Evolutionary conservation across 1,139 yeast species (phyloP), one percentile per base, ranked within the genome.

Genomic region (Candida tetrigidarum): DNA sequence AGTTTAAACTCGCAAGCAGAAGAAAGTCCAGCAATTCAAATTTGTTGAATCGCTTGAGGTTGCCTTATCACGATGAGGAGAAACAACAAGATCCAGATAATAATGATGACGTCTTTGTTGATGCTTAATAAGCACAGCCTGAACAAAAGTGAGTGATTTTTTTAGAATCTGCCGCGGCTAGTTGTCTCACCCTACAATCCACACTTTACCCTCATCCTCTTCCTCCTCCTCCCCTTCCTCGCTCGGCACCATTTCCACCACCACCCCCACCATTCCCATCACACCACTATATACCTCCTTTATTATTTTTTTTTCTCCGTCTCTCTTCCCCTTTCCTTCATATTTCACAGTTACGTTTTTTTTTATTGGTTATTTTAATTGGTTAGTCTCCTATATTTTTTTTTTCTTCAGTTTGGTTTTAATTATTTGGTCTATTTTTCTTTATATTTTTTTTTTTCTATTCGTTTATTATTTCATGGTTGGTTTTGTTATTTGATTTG

Each of bases 71-170:
- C n/a, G 25, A 26, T 26, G 32, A 36, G 16, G 32, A 30, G 20
- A 20, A n/a, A 19, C 39, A 14, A 18, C 38, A 26, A 30, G 37
- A 41, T 29, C 63, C 60, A 30, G 67, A 60, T 39, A 63, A 61
- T 32, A 64, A 63, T 41, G 63, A 56, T 23, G 63, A 63, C 44
- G 63, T 63, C 6, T 63, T 61, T 47, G 62, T 64, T 29, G 68
- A 62, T 51, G 59, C 62, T 12, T 63, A 49, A 46, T 10, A n/a
- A 9, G n/a, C n/a, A 26, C 30, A 7, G 25, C 8, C 9, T 22
- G 25, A 6, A 9, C 8, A 9, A 22, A 9, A 6, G 5, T 22
- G 25, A 22, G 25, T 22, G 25, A 22, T 22, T 22, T 22, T 22
- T 22, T 22, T 22, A 6, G 25, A 5, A 9, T 22, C 25, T 22